Evolutionary conservation across 805 yeast genomes (phyloP), one percentile per base, ranked within the genome.

Genomic region (Saturnispora quitensis): DNA sequence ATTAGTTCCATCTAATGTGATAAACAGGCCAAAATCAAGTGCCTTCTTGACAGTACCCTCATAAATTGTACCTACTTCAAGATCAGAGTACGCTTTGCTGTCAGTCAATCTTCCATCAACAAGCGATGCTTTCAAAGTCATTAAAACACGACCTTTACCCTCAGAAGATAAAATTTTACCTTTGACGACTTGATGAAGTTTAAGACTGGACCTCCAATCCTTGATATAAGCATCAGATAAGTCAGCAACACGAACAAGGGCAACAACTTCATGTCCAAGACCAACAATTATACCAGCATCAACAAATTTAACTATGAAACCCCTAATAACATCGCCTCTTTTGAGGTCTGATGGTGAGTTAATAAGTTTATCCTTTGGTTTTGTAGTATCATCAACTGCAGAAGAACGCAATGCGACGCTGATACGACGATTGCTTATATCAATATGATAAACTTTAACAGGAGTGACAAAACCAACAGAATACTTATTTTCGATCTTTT

Each of bases 11-110:
- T 84, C 89, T 50, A 91, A 72, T 56, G 80, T 82, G 48, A 91
- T 85, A 63, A 91, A 91, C 3, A 89, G 96, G 71, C 99, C 99
- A 64, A 83, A 91, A 45, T 87, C 95, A 34, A 89, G 82, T 24
- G 83, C 86, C 55, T 78, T 78, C 63, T 79, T 82, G 43, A 91
- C 84, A 3, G 82, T 69, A 64, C 97, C 99, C 62, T 85, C 91
- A 58, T 72, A 80, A 31, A 83, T 70, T 27, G 84, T 86, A 51
- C 86, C 95, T 48, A 75, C 81, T 52, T 78, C 68, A 51, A 91
- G 72, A 52, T 86, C 93, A 43, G 76, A 82, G 58, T 84, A 82
- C 50, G 72, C 71, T 65, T 84, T 85, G 61, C 80, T 65, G 31
- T 74, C 64, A 52, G 76, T 73, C 53, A 80, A 64, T 22, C 81